phyloP scores from a whole-genome alignment of 2,329 filamentous ascomycete species.

The Aspergillus aculeatinus region DNA sequence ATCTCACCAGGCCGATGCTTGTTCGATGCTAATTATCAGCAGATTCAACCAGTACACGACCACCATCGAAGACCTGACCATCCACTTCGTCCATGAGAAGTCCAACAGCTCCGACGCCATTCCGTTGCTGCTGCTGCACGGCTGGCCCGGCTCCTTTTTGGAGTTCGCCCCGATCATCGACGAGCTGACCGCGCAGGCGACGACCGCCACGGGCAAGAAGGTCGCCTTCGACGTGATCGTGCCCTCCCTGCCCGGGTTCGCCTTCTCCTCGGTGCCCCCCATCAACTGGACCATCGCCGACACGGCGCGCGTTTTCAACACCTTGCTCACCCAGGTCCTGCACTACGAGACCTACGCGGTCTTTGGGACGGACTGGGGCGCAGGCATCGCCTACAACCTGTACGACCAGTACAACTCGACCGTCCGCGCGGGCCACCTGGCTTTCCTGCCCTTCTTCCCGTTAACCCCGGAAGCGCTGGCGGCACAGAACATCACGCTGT shows the following conservation, averaged over 20 bases:
- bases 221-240: conserved; percentile 13
- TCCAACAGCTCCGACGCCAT: conserved; percentile 4
- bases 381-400: conserved; percentile 7
- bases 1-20: not conserved
- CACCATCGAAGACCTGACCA: conserved; percentile 6
- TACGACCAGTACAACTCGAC: conserved; percentile 10
- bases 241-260: conserved; percentile 11
- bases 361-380: conserved; percentile 11
- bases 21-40: not conserved
- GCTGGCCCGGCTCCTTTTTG: conserved; percentile 15
- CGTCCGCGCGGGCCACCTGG: conserved; percentile 7
- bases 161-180: conserved; percentile 13
- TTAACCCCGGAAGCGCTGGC: not conserved
- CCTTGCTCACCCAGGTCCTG: conserved; percentile 5
- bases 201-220: conserved; percentile 3
- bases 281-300: conserved; percentile 10
- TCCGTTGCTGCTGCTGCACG: conserved; percentile 13
- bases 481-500: conserved; percentile 6
- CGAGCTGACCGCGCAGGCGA: conserved; percentile 5
- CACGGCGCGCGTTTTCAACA: conserved; percentile 9
- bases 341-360: conserved; percentile 4
- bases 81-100: conserved; percentile 13
- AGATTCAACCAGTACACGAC: conserved; percentile 12
- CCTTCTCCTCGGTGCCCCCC: conserved; percentile 2
- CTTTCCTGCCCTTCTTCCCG: conserved; percentile 10